Evolutionary conservation across 495 filamentous ascomycete genomes (phyloP).

Genomic region (Aspergillus sparsus): DNA sequence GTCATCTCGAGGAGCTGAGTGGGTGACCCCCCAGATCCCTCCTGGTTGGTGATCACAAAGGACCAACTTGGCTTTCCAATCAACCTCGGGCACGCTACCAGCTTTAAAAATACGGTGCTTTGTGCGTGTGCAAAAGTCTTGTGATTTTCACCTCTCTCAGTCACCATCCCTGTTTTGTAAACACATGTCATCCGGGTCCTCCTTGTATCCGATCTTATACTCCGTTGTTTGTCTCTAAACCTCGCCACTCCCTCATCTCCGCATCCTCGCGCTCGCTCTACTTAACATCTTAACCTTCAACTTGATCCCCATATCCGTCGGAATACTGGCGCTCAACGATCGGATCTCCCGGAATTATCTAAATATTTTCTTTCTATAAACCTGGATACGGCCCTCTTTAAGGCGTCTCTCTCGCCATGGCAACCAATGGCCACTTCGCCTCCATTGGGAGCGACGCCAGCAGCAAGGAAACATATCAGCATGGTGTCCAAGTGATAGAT

Average conservation of each 20-base stretch:
- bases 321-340: not conserved
- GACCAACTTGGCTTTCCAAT: conserved; percentile 13
- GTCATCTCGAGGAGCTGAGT: not conserved
- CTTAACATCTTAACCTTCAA: not conserved
- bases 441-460: conserved; percentile 65
- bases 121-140: conserved; percentile 18
- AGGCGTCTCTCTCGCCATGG: conserved; percentile 61
- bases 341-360: not conserved
- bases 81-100: conserved; percentile 23
- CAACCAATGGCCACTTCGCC: conserved; percentile 89
- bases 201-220: conserved; percentile 15
- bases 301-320: not conserved
- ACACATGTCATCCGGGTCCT: conserved; percentile 10
- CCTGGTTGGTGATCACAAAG: conserved; percentile 16
- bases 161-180: conserved; percentile 18
- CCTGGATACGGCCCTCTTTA: conserved; percentile 30
- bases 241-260: conserved; percentile 23
- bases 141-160: conserved; percentile 24
- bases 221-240: conserved; percentile 18
- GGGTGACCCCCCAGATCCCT: conserved; percentile 12
- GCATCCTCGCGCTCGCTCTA: conserved; percentile 19
- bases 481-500: conserved; percentile 96
- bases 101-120: not conserved
- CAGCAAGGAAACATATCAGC: conserved; percentile 70
- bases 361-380: not conserved